phyloP scores from a whole-genome alignment of 306 rosid species.

The Dalbergia cultrata region DNA sequence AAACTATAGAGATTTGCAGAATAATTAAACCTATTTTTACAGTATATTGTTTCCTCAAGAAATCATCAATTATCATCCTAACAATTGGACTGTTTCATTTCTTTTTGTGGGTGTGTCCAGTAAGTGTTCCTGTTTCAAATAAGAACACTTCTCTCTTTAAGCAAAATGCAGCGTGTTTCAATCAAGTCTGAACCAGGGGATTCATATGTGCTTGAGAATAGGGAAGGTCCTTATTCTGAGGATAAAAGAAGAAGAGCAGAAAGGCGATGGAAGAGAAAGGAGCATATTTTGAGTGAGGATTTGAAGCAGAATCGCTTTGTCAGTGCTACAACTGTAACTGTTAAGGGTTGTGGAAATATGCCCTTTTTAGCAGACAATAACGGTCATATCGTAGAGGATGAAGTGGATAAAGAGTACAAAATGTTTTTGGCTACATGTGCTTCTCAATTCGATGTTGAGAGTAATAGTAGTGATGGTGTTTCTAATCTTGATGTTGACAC shows the following conservation, averaged over 20 bases:
- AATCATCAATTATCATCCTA: not conserved
- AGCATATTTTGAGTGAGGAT: not conserved
- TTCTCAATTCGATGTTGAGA: constrained; percentile 27
- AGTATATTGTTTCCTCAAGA: not conserved
- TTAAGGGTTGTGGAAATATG: not conserved
- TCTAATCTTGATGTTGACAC: not conserved
- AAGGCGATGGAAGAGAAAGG: constrained; percentile 63
- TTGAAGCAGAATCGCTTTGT: not conserved
- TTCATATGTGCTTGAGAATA: constrained; percentile 4
- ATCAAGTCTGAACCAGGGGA: not conserved
- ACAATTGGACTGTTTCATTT: not conserved
- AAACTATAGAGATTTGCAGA: too few relatives aligned
- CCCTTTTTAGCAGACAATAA: not conserved
- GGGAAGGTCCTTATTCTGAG: not conserved
- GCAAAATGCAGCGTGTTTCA: constrained; percentile 33
- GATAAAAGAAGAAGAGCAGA: constrained; percentile 49
- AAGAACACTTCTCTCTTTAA: not conserved
- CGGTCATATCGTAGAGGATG: constrained; percentile 24
- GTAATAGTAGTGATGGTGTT: constrained; percentile 5
- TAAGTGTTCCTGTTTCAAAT: not conserved
- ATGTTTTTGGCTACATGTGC: constrained; percentile 8
- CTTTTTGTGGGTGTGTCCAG: not conserved
- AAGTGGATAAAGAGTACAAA: constrained; percentile 16
- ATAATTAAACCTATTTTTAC: not conserved
- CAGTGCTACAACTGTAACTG: constrained; percentile 22